These are phyloP conservation scores for Paramecium octaurelia DNA, from an alignment of 73 alveolate species.

Conservation along the genomic window DNA sequence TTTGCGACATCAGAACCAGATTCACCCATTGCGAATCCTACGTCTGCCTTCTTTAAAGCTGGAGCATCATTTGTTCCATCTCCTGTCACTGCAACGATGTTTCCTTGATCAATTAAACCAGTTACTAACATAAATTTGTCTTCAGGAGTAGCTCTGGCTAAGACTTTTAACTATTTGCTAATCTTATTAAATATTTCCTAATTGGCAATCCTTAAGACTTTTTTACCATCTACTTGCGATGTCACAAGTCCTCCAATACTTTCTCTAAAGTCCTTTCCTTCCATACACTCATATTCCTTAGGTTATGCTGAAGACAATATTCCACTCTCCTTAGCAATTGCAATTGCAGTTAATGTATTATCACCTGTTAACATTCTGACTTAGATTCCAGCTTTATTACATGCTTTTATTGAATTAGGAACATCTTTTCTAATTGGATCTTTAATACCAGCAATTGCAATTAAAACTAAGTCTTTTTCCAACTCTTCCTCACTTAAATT, in stretches of 20 bases:
- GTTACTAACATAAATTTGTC: slow-evolving; percentile 83
- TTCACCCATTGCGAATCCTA: slow-evolving; percentile 79
- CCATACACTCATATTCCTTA: slow-evolving; percentile 62
- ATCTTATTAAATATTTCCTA: slow-evolving; percentile 71
- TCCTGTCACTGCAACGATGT: slow-evolving; percentile 90
- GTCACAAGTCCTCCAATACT: slow-evolving; percentile 68
- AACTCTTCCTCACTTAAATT: slow-evolving; percentile 41
- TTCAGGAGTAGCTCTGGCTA: slow-evolving; percentile 90
- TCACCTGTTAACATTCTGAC: slow-evolving; percentile 99
- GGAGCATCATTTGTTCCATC: slow-evolving; percentile 87
- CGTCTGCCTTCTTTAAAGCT: slow-evolving; percentile 69
- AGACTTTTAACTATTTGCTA: slow-evolving; percentile 71
- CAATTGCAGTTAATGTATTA: slow-evolving; percentile 76
- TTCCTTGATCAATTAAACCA: slow-evolving; percentile 78
- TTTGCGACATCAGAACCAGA: slow-evolving; percentile 93
- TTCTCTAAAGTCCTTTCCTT: slow-evolving; percentile 77
- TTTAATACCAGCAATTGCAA: slow-evolving; percentile 88
- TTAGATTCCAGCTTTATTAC: slow-evolving; percentile 89
- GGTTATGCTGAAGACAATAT: slow-evolving; percentile 23
- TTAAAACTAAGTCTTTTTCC: slow-evolving; percentile 72
- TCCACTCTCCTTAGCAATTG: slow-evolving; percentile 82
- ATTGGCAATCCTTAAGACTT: slow-evolving; percentile 74
- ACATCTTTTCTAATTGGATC: slow-evolving; percentile 95
- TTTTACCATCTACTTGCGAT: slow-evolving; percentile 49
- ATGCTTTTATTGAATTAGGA: slow-evolving; percentile 76